Percentiles rank a stretch among this genome's conserved stretches.
These are phyloP conservation scores for Scedosporium apiospermum DNA, from an alignment of 2,329 filamentous ascomycete species.

Conservation along the genomic window DNA sequence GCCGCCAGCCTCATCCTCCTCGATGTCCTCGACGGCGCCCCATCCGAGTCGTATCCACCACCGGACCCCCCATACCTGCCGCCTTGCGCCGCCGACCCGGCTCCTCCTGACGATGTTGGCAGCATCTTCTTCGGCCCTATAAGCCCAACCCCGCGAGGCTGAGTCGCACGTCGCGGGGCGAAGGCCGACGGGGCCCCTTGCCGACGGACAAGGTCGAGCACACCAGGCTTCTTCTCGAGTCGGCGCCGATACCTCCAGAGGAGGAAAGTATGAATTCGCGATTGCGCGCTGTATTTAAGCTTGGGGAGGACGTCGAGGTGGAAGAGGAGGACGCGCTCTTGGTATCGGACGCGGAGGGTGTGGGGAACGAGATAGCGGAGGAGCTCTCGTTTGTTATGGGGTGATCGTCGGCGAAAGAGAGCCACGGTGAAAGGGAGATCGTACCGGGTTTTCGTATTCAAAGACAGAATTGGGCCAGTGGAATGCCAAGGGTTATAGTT, in stretches of 20 bases:
- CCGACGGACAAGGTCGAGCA: conserved; percentile 31
- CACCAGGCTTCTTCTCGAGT: conserved; percentile 31
- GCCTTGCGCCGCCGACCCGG: not conserved
- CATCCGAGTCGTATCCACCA: conserved; percentile 8
- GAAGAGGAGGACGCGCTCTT: conserved; percentile 58
- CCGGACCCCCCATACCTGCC: not conserved
- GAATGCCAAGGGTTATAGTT: not conserved
- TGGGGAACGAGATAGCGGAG: conserved; percentile 62
- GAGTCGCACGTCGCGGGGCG: conserved; percentile 17
- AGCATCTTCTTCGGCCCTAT: conserved; percentile 1
- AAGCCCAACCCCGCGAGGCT: conserved; percentile 13
- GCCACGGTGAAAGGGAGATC: conserved; percentile 28
- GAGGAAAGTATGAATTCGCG: conserved; percentile 66
- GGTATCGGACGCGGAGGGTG: conserved; percentile 50
- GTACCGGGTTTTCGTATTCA: not conserved
- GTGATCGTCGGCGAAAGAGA: conserved; percentile 23
- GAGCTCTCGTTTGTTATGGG: conserved; percentile 37
- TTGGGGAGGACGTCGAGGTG: conserved; percentile 65
- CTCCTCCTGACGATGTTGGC: not conserved
- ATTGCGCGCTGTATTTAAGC: conserved; percentile 63
- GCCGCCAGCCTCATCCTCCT: conserved; percentile 68
- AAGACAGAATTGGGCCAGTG: not conserved
- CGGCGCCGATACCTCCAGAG: conserved; percentile 52
- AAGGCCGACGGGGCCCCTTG: conserved; percentile 24
- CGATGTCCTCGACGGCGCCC: conserved; percentile 42